Evolutionary conservation across 2,329 filamentous ascomycete species (phyloP).

Genomic region (Tolypocladium ovalisporum): DNA sequence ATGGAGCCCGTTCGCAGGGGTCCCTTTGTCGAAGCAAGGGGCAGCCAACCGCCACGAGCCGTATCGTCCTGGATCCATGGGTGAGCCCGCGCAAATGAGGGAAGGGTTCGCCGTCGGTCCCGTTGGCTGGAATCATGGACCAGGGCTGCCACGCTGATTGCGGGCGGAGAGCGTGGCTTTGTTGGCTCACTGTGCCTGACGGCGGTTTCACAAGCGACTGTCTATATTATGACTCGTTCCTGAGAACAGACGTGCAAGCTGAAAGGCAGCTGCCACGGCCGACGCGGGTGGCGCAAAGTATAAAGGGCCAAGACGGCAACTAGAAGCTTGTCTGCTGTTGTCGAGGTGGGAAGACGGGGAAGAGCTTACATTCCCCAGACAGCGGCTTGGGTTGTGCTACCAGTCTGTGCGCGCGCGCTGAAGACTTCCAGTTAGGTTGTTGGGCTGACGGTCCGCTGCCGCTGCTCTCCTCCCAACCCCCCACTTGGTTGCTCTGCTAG

Average conservation of each 20-base stretch:
- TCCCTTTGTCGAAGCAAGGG: background rate
- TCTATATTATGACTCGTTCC: background rate
- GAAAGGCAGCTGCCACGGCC: background rate
- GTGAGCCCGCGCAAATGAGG: background rate
- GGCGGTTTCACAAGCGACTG: background rate
- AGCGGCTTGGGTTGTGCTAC: background rate
- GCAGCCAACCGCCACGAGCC: background rate
- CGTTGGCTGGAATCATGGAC: background rate
- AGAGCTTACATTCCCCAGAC: background rate
- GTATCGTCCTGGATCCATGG: background rate
- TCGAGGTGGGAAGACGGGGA: background rate
- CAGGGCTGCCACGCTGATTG: background rate
- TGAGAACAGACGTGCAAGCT: background rate
- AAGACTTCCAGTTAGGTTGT: too few relatives aligned
- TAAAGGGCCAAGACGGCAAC: background rate
- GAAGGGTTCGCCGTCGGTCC: background rate
- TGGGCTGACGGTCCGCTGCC: background rate
- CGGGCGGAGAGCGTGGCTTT: background rate
- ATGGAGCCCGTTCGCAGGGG: background rate
- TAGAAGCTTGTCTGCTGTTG: background rate
- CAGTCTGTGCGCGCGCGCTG: background rate
- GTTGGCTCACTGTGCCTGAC: background rate
- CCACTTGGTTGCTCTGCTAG: background rate
- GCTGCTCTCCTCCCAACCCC: background rate
- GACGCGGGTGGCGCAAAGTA: background rate